These are phyloP conservation scores for Neohortaea acidophila DNA, from an alignment of 495 filamentous ascomycete genomes.

Conservation along the genomic window DNA sequence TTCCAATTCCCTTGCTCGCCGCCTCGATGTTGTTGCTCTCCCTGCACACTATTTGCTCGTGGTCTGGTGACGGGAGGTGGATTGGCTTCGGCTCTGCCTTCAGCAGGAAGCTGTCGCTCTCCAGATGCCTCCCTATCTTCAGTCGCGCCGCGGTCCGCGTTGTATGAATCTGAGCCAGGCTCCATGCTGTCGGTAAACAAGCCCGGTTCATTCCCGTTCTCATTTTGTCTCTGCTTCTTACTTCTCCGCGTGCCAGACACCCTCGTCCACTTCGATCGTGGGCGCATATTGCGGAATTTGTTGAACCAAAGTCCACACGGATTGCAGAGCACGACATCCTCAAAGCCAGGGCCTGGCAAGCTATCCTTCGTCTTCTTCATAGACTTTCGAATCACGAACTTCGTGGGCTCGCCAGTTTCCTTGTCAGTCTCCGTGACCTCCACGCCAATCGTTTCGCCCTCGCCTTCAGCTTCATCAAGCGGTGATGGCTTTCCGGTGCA, in stretches of 20 bases:
- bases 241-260: slow-evolving; percentile 24
- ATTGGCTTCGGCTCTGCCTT: not conserved
- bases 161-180: slow-evolving; percentile 16
- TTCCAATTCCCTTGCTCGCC: slow-evolving; percentile 16
- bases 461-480: slow-evolving; percentile 49
- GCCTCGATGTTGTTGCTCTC: not conserved
- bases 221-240: slow-evolving; percentile 23
- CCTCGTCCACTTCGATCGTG: slow-evolving; percentile 67
- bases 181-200: slow-evolving; percentile 12
- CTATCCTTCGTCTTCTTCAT: slow-evolving; percentile 58
- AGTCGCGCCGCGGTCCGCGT: slow-evolving; percentile 11
- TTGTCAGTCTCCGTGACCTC: slow-evolving; percentile 47
- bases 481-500: slow-evolving; percentile 32
- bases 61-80: slow-evolving; percentile 3
- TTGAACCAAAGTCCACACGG: slow-evolving; percentile 90
- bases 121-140: not conserved
- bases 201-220: slow-evolving; percentile 2
- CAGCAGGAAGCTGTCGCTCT: not conserved
- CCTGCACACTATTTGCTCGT: slow-evolving; percentile 13
- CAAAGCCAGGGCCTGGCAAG: slow-evolving; percentile 43
- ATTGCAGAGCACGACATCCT: slow-evolving; percentile 69
- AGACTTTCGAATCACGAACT: slow-evolving; percentile 38
- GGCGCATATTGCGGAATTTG: slow-evolving; percentile 73
- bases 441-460: slow-evolving; percentile 47
- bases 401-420: slow-evolving; percentile 37